Evolutionary conservation across 495 filamentous ascomycete species (phyloP).

Genomic region (Aspergillus carlsbadensis): DNA sequence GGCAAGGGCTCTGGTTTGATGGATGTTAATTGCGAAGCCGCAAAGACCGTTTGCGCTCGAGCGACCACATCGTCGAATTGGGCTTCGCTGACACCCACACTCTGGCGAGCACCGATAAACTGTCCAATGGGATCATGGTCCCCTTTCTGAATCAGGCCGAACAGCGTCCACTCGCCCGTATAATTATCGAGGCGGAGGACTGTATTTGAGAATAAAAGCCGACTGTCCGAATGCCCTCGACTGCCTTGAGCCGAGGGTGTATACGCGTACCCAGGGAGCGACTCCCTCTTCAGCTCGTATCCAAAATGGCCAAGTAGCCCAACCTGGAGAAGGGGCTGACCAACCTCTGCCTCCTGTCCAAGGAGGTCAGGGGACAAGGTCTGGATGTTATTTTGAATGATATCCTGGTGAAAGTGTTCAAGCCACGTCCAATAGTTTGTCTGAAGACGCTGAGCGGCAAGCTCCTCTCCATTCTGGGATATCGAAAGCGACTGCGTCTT

Average conservation of each 20-base stretch:
- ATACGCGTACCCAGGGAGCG: not conserved
- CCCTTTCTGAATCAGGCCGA: not conserved
- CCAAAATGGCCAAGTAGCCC: conserved; percentile 4
- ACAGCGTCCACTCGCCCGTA: conserved; percentile 4
- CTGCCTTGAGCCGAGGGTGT: not conserved
- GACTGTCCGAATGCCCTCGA: conserved; percentile 1
- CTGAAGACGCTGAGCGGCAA: not conserved
- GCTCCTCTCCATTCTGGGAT: not conserved
- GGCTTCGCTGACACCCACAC: not conserved
- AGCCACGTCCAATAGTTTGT: conserved; percentile 7
- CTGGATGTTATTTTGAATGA: conserved; percentile 1
- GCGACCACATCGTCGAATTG: not conserved
- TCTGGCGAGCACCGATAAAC: not conserved
- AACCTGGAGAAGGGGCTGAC: conserved; percentile 3
- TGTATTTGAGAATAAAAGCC: not conserved
- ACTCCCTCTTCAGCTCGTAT: conserved; percentile 4
- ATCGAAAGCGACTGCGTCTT: not conserved
- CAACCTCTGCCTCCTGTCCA: conserved; percentile 4
- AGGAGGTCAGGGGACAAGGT: not conserved
- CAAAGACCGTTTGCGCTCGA: not conserved
- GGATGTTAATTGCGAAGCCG: not conserved
- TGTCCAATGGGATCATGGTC: not conserved
- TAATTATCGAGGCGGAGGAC: conserved; percentile 7
- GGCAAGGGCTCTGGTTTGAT: not conserved
- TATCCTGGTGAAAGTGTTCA: not conserved